A percentile compares a stretch with the other conserved stretches of the same genome.
phyloP scores from a whole-genome alignment of 2,329 filamentous ascomycete genomes.

The Aspergillus uvarum region DNA sequence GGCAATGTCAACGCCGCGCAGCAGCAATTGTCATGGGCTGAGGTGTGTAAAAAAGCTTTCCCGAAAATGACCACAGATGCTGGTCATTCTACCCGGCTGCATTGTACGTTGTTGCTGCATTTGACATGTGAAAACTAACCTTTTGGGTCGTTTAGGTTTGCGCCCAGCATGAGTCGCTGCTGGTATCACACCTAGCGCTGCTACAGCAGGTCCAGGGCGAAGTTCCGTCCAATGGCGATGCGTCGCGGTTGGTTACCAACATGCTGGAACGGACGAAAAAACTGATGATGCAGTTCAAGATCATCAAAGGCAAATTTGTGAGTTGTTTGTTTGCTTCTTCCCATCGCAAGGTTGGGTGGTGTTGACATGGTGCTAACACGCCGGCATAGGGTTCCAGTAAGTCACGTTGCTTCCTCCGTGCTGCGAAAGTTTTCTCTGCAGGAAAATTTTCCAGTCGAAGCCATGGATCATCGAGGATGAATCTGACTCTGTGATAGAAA shows the following conservation, averaged over 20 bases:
- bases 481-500: not conserved
- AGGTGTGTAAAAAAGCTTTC: slow-evolving; percentile 18
- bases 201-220: slow-evolving; percentile 36
- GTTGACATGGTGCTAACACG: too few species aligned
- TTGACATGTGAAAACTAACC: not conserved
- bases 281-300: slow-evolving; percentile 38
- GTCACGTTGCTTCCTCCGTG: not conserved
- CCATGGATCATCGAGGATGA: not conserved
- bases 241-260: slow-evolving; percentile 32
- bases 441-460: not conserved
- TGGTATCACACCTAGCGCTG: slow-evolving; percentile 42
- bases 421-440: not conserved
- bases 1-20: not conserved
- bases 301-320: slow-evolving; percentile 39
- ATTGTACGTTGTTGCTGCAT: not conserved
- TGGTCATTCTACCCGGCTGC: too few species aligned
- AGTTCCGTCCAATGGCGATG: slow-evolving; percentile 27
- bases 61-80: not conserved
- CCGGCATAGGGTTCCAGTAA: not conserved
- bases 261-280: slow-evolving; percentile 43
- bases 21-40: slow-evolving; percentile 18
- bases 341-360: too few species aligned
- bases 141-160: slow-evolving; percentile 32
- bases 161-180: slow-evolving; percentile 40
- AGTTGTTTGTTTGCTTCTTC: slow-evolving; percentile 8